These are phyloP conservation scores for Solanum arcanum DNA, from an alignment of 257 asterid genomes.

Conservation along the genomic window DNA sequence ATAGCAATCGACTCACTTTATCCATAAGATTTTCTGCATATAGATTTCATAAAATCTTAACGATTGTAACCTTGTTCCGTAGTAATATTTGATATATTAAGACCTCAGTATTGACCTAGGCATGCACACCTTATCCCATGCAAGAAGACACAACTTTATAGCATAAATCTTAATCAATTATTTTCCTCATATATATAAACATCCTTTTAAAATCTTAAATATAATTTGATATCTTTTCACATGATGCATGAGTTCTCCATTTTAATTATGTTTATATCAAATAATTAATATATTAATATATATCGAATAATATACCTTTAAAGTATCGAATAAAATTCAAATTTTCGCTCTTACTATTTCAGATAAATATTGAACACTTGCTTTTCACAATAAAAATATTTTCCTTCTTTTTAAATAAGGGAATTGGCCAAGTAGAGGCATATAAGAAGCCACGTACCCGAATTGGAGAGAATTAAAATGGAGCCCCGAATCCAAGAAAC, in stretches of 20 bases:
- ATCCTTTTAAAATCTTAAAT: neutral
- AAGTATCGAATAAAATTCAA: neutral
- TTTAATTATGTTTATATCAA: neutral
- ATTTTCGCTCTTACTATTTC: neutral
- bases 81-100: too few species aligned
- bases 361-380: neutral
- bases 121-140: neutral
- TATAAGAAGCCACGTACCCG: neutral
- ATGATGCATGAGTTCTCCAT: neutral
- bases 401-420: neutral
- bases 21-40: neutral
- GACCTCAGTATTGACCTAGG: neutral
- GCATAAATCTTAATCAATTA: neutral
- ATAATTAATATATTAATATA: neutral
- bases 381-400: neutral
- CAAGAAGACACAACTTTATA: neutral
- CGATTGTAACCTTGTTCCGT: neutral
- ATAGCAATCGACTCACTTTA: neutral
- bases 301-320: neutral
- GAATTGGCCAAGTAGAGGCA: neutral
- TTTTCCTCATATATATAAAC: neutral
- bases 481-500: neutral
- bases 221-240: neutral
- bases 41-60: too few species aligned
- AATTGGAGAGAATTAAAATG: neutral